These are phyloP conservation scores for Pestalotiopsis sp. DNA, from an alignment of 2,329 filamentous ascomycete genomes.

Conservation along the genomic window DNA sequence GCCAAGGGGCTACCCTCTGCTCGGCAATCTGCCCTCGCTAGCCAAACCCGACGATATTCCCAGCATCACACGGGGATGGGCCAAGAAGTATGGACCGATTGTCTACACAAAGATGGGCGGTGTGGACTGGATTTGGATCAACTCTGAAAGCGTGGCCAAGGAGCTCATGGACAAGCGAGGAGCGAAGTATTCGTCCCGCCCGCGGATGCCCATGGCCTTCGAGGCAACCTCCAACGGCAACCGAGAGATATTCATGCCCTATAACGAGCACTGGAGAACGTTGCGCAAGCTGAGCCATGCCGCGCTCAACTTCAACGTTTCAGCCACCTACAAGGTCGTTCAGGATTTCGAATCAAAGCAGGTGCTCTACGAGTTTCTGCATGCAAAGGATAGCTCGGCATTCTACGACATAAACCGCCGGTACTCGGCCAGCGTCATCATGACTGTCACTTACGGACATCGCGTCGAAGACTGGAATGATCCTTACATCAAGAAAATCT, in stretches of 20 bases:
- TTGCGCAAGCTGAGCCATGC: conserved; percentile 44
- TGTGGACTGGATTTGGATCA: conserved; percentile 49
- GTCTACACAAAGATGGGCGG: conserved; percentile 55
- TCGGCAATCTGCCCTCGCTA: neutral
- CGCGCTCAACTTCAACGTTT: conserved; percentile 47
- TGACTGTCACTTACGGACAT: conserved; percentile 52
- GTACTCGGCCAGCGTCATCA: conserved; percentile 51
- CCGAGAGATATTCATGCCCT: conserved; percentile 22
- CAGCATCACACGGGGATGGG: conserved; percentile 44
- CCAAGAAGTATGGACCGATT: conserved; percentile 46
- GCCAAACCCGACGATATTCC: neutral
- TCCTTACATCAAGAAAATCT: neutral
- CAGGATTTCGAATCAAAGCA: conserved; percentile 58
- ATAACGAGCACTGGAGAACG: conserved; percentile 34
- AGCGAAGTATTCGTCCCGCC: conserved; percentile 50
- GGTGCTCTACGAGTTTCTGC: conserved; percentile 53
- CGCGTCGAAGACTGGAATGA: conserved; percentile 29
- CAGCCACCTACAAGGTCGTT: conserved; percentile 54
- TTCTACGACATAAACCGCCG: conserved; percentile 47
- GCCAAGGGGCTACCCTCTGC: neutral
- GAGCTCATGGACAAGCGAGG: conserved; percentile 55
- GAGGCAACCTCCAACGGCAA: conserved; percentile 27
- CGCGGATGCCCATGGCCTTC: conserved; percentile 43
- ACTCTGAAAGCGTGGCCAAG: conserved; percentile 45
- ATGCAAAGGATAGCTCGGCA: conserved; percentile 35